Evolutionary conservation across 2,329 filamentous ascomycete species (phyloP), one percentile per base, ranked within the genome.

Genomic region (Trichothecium roseum): DNA sequence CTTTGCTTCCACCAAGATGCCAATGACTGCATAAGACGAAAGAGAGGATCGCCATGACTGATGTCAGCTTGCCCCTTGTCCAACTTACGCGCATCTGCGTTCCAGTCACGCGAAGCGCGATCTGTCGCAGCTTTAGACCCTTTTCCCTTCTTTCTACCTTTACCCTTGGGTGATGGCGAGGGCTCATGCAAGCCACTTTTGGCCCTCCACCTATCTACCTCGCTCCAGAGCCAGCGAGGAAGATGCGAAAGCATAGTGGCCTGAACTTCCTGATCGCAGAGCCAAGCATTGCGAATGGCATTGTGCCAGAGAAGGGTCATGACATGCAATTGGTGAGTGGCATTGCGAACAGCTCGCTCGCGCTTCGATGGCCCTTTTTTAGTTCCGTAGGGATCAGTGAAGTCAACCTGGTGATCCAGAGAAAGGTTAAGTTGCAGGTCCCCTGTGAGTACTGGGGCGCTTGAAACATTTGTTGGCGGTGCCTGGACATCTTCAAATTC

Each of bases 261-360:
- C 42, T 91, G 84, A 1, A 93, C 68, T 42, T 83, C 74, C 4
- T 69, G 56, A 47, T 96, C 84, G 45, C 84, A 84, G 15, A 87
- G 61, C 81, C 89, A 96, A 0, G 75, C 68, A 53, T 96, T 95
- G 29, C 84, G 76, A 12, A 91, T 59, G 1, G 84, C 74, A 51
- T 96, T 96, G 54, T 96, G 88, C 69, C 82, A 95, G 40, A 98
- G 70, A 13, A 98, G 64, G 35, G 78, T 74, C 53, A 93, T 79
- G 2, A 96, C 87, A 56, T 98, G 91, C 45, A 94, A 69, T 46
- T 84, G 84, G 56, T 98, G 91, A 1, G 86, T 87, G 4, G 78
- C 70, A 24, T 79, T 72, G 18, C 91, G 74, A 37, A 89, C 82
- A 40, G 78, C 73, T 35, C 85, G 76, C 52, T 95, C 86, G 18